A percentile compares a stretch with the other conserved stretches of the same genome.
phyloP scores from a whole-genome alignment of 768 basidiomycete genomes.

The Sporobolomyces phaffii region DNA sequence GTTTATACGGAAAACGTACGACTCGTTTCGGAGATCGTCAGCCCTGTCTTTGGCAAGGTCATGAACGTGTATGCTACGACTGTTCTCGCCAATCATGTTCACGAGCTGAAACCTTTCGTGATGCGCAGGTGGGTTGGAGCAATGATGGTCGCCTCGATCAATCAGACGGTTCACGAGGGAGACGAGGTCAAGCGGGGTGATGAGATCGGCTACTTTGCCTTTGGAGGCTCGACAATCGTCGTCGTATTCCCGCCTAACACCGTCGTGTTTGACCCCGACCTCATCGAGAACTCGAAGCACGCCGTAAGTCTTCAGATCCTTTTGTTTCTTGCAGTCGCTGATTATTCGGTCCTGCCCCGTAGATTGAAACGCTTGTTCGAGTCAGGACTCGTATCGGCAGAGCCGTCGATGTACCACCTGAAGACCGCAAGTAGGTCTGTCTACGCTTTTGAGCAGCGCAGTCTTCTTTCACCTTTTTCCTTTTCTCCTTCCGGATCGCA shows the following conservation, averaged over 20 bases:
- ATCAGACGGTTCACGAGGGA: constrained; percentile 79
- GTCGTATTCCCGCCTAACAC: constrained; percentile 76
- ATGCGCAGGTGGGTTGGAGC: constrained; percentile 63
- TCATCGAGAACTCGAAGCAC: constrained; percentile 73
- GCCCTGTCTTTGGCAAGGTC: constrained; percentile 78
- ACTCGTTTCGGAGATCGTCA: constrained; percentile 87
- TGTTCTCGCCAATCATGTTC: neutral
- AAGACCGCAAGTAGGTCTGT: neutral
- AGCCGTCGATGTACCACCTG: neutral
- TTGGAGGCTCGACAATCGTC: constrained; percentile 65
- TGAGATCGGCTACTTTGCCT: constrained; percentile 74
- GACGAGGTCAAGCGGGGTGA: constrained; percentile 72
- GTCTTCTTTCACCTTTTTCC: neutral
- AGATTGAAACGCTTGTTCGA: constrained; percentile 35
- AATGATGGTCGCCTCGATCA: constrained; percentile 83
- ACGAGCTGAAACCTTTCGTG: neutral
- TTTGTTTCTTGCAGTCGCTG: constrained; percentile 53
- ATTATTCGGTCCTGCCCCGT: no score
- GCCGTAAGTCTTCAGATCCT: constrained; percentile 57
- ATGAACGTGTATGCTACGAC: constrained; percentile 65
- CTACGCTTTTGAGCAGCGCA: no score
- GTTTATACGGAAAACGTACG: constrained; percentile 92
- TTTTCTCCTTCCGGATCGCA: neutral
- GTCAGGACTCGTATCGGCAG: constrained; percentile 32
- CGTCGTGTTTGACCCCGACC: constrained; percentile 86